Percentiles rank a stretch among this genome's conserved stretches.
Evolutionary conservation across 2,329 filamentous ascomycete species (phyloP).

Genomic region (Daldinia sp.): DNA sequence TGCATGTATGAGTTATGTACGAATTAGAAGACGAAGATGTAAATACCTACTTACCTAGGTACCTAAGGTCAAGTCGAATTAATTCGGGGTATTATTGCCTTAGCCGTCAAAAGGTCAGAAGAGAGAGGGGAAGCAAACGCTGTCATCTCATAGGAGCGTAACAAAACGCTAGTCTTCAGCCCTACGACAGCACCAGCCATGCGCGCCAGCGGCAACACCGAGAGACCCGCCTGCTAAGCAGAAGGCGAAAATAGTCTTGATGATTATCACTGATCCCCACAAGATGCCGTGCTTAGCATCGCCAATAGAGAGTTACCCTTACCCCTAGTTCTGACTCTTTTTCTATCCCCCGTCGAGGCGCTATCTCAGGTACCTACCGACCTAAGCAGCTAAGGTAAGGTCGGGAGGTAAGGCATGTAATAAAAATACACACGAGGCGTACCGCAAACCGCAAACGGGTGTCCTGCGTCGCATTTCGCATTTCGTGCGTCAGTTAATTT

Average conservation of each 20-base stretch:
- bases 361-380: too few species aligned
- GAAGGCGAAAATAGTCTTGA: background rate
- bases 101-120: constrained; percentile 13
- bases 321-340: background rate
- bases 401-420: too few species aligned
- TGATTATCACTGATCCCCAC: background rate
- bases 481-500: constrained; percentile 33
- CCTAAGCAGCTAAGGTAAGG: too few species aligned
- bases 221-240: constrained; percentile 24
- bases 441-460: background rate
- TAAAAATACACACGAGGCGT: background rate
- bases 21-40: background rate
- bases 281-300: background rate
- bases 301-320: background rate
- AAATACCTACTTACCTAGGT: too few species aligned
- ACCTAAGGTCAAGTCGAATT: too few species aligned
- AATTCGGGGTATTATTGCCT: constrained; percentile 13
- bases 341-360: background rate
- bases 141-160: constrained; percentile 23
- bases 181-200: constrained; percentile 28
- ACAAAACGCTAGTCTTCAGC: constrained; percentile 23
- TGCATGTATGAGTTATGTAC: background rate
- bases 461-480: constrained; percentile 25
- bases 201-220: constrained; percentile 34
- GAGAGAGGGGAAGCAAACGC: constrained; percentile 9